These are phyloP conservation scores for Wallacemonas rigidus DNA, from an alignment of 208 protist genomes.

Conservation along the genomic window DNA sequence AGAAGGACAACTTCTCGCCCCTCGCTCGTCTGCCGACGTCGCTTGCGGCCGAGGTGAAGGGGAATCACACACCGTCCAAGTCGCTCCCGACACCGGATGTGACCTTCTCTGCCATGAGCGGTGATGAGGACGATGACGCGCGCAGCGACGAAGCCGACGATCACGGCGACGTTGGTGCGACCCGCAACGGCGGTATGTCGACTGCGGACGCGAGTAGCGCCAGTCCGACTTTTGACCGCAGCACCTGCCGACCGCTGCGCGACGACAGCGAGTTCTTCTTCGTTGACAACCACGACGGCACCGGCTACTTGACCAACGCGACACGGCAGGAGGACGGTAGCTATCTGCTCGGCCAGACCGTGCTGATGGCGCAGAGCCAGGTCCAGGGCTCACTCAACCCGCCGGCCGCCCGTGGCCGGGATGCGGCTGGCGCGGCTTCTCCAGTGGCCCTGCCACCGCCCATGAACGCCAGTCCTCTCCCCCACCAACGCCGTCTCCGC, in stretches of 20 bases:
- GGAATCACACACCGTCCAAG: conserved; percentile 9
- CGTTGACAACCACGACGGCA: conserved; percentile 64
- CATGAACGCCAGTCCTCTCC: conserved; percentile 4
- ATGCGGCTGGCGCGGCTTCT: conserved; percentile 5
- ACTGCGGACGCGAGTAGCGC: not conserved
- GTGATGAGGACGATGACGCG: not conserved
- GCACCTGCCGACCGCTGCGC: conserved; percentile 1
- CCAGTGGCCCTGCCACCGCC: conserved; percentile 24
- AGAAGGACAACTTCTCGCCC: conserved; percentile 4
- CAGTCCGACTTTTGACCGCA: conserved; percentile 5
- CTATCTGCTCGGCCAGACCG: conserved; percentile 44
- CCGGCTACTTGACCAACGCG: conserved; percentile 52
- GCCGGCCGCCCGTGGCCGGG: not conserved
- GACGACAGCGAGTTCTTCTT: conserved; percentile 42
- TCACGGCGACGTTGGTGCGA: not conserved
- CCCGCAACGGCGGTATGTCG: not conserved
- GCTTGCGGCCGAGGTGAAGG: not conserved
- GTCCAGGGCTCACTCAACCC: conserved; percentile 8
- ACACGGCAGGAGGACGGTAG: conserved; percentile 46
- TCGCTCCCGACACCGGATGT: not conserved
- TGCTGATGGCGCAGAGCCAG: conserved; percentile 48
- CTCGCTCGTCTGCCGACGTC: conserved; percentile 2
- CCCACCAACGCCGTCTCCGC: conserved; percentile 6
- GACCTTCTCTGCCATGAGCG: not conserved
- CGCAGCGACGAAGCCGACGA: not conserved